phyloP scores from a whole-genome alignment of 192 early-diverging fungal species.

The Linnemannia zychae region DNA sequence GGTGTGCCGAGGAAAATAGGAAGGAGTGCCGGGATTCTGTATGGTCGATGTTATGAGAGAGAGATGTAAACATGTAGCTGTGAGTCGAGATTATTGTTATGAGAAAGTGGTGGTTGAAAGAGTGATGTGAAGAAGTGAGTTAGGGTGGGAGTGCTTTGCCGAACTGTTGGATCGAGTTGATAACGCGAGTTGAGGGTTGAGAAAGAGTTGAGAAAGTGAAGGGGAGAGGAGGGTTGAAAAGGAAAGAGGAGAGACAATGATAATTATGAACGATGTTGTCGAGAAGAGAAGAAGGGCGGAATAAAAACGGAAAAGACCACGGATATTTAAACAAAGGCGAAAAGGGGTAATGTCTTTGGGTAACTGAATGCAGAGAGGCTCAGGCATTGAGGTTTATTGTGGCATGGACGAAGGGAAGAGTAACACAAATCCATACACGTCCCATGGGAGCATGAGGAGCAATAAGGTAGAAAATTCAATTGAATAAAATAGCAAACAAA shows the following conservation, averaged over 20 bases:
- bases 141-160: background rate
- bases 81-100: background rate
- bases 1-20: background rate
- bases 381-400: background rate
- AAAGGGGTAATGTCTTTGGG: background rate
- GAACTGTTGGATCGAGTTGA: background rate
- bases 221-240: background rate
- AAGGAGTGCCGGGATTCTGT: background rate
- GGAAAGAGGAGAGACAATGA: background rate
- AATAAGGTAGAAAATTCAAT: background rate
- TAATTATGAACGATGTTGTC: conserved; percentile 6
- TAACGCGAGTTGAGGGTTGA: background rate
- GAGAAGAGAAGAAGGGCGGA: background rate
- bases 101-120: background rate
- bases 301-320: background rate
- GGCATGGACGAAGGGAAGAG: background rate
- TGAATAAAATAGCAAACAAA: background rate
- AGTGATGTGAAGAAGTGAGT: background rate
- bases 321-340: background rate
- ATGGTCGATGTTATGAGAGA: background rate
- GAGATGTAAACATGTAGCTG: background rate
- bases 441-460: no score
- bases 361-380: background rate
- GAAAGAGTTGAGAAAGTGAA: background rate
- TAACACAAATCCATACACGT: no score